These are phyloP conservation scores for Pleurotus ostreatus DNA, from an alignment of 768 basidiomycete genomes.

Conservation along the genomic window DNA sequence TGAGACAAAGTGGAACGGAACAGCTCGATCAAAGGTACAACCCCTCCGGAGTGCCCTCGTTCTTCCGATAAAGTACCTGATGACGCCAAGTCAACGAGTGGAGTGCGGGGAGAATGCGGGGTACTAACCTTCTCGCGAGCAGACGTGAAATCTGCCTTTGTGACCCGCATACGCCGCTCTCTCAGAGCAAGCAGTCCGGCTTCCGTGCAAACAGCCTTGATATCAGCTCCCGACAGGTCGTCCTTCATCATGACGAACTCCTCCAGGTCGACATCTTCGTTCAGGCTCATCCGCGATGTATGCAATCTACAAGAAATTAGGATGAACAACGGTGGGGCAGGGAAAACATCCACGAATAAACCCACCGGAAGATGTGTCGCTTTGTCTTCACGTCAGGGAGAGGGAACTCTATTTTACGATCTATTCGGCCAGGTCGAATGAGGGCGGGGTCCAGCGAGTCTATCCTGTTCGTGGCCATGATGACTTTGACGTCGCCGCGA, in stretches of 20 bases:
- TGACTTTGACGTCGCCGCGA: constrained; percentile 98
- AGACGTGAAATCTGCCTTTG: constrained; percentile 82
- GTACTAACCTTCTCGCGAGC: constrained; percentile 86
- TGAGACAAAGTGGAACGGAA: background rate
- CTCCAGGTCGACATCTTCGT: constrained; percentile 87
- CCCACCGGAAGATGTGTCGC: constrained; percentile 92
- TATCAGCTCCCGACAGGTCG: constrained; percentile 94
- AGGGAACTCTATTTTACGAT: constrained; percentile 98
- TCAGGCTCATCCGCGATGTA: constrained; percentile 91
- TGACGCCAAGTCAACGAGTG: constrained; percentile 8
- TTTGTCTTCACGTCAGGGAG: constrained; percentile 98
- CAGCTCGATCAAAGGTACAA: constrained; percentile 58
- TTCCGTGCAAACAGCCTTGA: constrained; percentile 98
- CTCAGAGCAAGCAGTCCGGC: constrained; percentile 94
- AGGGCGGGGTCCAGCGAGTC: constrained; percentile 97
- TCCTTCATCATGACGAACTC: constrained; percentile 96
- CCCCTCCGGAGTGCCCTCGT: constrained; percentile 92
- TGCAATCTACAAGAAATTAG: constrained; percentile 53
- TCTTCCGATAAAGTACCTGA: constrained; percentile 91
- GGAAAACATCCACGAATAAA: background rate
- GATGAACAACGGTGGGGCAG: constrained; percentile 8
- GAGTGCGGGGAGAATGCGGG: background rate
- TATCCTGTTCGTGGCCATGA: constrained; percentile 99
- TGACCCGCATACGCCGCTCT: constrained; percentile 93
- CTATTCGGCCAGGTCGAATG: constrained; percentile 97